Evolutionary conservation across 371 early-diverging fungal genomes (phyloP).

Genomic region (Blakeslea trispora): DNA sequence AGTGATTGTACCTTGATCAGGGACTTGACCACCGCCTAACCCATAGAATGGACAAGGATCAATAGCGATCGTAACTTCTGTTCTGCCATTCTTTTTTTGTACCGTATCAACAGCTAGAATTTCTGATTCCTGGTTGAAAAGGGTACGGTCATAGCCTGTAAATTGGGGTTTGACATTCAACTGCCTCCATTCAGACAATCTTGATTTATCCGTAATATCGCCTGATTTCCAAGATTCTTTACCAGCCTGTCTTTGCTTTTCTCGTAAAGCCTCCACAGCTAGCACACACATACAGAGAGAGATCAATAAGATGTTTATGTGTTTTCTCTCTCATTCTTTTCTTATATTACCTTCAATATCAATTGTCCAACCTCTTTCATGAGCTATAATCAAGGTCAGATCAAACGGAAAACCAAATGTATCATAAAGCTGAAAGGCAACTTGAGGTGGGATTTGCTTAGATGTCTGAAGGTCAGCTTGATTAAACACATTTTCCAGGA

Average conservation of each 20-base stretch:
- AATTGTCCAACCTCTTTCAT: conserved; percentile 71
- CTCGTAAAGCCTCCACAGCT: conserved; percentile 57
- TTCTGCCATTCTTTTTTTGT: conserved; percentile 27
- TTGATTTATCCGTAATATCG: conserved; percentile 30
- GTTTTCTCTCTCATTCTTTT: no score
- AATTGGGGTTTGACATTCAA: conserved; percentile 52
- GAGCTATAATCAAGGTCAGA: conserved; percentile 68
- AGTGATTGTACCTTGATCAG: conserved; percentile 59
- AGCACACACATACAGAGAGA: no score
- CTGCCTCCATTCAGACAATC: conserved; percentile 46
- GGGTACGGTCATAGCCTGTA: conserved; percentile 53
- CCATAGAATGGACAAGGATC: conserved; percentile 80
- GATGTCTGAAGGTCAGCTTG: conserved; percentile 39
- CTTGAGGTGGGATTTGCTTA: conserved; percentile 47
- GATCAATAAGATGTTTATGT: neutral
- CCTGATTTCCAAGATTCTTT: conserved; percentile 61
- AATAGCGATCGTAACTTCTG: conserved; percentile 54
- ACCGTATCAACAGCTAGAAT: conserved; percentile 52
- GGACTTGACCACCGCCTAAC: conserved; percentile 74
- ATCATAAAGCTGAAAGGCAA: conserved; percentile 74
- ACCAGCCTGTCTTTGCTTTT: conserved; percentile 56
- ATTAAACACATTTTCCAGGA: conserved; percentile 61
- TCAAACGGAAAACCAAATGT: conserved; percentile 83
- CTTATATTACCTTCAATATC: conserved; percentile 58
- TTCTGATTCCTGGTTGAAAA: conserved; percentile 51